Conservation (phyloP, 208 protist genomes). For the Trypanosoma melophagium region DNA sequence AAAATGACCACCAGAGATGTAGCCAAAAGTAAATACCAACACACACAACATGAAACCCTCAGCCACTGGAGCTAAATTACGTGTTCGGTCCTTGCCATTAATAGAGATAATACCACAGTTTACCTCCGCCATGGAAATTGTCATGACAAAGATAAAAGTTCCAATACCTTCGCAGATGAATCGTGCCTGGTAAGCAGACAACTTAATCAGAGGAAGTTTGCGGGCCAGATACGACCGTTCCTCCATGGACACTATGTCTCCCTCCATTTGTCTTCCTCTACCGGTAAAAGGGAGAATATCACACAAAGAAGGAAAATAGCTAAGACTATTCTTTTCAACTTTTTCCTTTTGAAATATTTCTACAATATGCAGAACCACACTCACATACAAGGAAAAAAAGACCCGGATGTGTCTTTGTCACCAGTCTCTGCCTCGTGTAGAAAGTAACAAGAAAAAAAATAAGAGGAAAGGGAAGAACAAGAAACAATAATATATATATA, state of each 20-base stretch:
- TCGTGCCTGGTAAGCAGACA: slow-evolving; percentile 60
- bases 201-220: slow-evolving; percentile 48
- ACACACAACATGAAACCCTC: slow-evolving; percentile 78
- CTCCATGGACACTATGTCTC: slow-evolving; percentile 9
- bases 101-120: slow-evolving; percentile 67
- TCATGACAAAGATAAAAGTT: slow-evolving; percentile 76
- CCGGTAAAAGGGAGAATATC: background rate
- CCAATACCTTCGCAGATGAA: slow-evolving; percentile 71
- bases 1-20: slow-evolving; percentile 83
- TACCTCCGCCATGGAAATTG: slow-evolving; percentile 74
- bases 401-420: too few species aligned
- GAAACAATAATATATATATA: slow-evolving; percentile 3
- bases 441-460: slow-evolving; percentile 14
- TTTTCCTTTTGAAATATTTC: too few species aligned
- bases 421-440: background rate
- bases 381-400: too few species aligned
- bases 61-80: slow-evolving; percentile 79
- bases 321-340: too few species aligned
- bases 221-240: slow-evolving; percentile 35
- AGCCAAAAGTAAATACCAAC: slow-evolving; percentile 84
- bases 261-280: background rate
- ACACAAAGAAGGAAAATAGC: slow-evolving; percentile 2
- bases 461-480: background rate
- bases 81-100: slow-evolving; percentile 58
- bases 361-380: too few species aligned